Percentiles rank a stretch among this genome's conserved stretches.
Evolutionary conservation across 768 basidiomycete species (phyloP).

Genomic region (Favolaschia claudopus): DNA sequence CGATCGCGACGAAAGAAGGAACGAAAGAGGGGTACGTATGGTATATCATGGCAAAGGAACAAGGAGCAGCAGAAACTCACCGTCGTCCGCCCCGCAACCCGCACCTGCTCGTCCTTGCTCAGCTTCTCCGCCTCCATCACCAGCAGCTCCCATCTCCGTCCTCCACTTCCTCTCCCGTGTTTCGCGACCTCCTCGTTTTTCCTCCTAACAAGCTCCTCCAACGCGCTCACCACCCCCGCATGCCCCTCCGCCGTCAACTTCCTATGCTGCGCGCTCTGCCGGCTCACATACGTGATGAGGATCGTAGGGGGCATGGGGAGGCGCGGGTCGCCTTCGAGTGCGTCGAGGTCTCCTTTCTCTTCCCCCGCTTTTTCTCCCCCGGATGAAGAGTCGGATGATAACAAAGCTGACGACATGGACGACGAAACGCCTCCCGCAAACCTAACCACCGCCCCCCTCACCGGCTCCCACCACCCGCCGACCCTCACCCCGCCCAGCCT

Average conservation of each 20-base stretch:
- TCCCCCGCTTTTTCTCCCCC: constrained; percentile 27
- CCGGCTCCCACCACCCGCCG: constrained; percentile 82
- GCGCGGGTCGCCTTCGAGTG: constrained; percentile 33
- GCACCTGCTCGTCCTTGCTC: constrained; percentile 79
- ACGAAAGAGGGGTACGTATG: no score
- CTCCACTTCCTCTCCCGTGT: no score
- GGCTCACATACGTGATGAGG: constrained; percentile 76
- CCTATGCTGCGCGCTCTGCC: constrained; percentile 63
- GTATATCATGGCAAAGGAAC: no score
- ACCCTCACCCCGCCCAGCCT: constrained; percentile 47
- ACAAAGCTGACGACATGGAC: no score
- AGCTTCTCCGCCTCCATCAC: constrained; percentile 69
- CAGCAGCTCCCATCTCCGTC: constrained; percentile 72
- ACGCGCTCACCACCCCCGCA: constrained; percentile 54
- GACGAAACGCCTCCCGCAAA: constrained; percentile 59
- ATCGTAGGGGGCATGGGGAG: constrained; percentile 56
- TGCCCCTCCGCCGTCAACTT: constrained; percentile 66
- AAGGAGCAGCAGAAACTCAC: constrained; percentile 47
- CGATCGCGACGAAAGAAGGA: no score
- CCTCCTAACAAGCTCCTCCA: constrained; percentile 57
- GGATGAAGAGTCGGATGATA: no score
- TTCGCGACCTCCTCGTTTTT: constrained; percentile 41
- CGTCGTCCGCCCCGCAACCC: constrained; percentile 70
- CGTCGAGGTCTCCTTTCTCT: neutral
- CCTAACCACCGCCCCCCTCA: constrained; percentile 68